Percentiles rank a stretch among this genome's conserved stretches.
phyloP scores from a whole-genome alignment of 2,329 filamentous ascomycete species.

The Fusarium floridanum region DNA sequence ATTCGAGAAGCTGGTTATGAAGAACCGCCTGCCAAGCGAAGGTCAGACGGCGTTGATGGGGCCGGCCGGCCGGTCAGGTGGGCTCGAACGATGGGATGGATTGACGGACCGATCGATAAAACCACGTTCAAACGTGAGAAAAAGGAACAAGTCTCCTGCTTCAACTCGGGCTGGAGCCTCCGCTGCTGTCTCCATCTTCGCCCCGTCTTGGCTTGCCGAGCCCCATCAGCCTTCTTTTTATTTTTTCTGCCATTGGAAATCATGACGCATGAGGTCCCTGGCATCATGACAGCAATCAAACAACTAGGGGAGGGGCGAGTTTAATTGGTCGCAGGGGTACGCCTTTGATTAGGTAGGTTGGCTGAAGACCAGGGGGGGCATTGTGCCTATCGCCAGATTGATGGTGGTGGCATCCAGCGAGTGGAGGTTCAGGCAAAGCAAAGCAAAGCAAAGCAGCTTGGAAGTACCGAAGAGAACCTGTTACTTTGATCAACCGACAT shows the following conservation, averaged over 20 bases:
- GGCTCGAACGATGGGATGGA: slow-evolving; percentile 37
- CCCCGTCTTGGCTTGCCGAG: slow-evolving; percentile 32
- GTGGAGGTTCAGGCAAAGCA: slow-evolving; percentile 17
- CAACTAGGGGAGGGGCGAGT: slow-evolving; percentile 11
- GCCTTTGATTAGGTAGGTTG: slow-evolving; percentile 22
- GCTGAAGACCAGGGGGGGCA: background rate
- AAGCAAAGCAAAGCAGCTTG: background rate
- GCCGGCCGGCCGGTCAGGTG: slow-evolving; percentile 20
- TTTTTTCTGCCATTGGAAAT: slow-evolving; percentile 7
- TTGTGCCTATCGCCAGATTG: background rate
- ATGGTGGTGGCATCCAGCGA: background rate
- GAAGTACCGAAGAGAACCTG: slow-evolving; percentile 1
- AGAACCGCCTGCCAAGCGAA: slow-evolving; percentile 19
- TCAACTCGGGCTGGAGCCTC: slow-evolving; percentile 28
- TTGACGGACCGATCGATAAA: slow-evolving; percentile 41
- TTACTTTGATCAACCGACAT: slow-evolving; percentile 13
- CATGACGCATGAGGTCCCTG: slow-evolving; percentile 29
- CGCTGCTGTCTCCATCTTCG: slow-evolving; percentile 18
- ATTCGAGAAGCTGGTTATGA: background rate
- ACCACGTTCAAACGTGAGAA: slow-evolving; percentile 12
- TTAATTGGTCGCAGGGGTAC: slow-evolving; percentile 35
- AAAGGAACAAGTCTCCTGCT: slow-evolving; percentile 18
- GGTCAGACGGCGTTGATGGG: slow-evolving; percentile 33
- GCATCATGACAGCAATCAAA: slow-evolving; percentile 32
- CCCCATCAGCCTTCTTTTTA: slow-evolving; percentile 6